Evolutionary conservation across 2,329 filamentous ascomycete genomes (phyloP).

Genomic region (Cadophora malorum): DNA sequence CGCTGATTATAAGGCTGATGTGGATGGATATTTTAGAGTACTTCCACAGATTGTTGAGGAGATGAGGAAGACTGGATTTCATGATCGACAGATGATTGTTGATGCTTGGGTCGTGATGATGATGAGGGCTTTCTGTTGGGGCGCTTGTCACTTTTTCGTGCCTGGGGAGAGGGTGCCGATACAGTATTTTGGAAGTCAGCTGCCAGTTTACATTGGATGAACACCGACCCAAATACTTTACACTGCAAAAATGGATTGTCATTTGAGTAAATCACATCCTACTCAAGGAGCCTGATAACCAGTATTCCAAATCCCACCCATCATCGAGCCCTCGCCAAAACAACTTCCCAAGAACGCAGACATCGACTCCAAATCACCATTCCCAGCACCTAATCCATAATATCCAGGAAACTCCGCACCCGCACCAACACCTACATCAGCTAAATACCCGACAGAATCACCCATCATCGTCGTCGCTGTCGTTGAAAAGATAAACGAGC

Average conservation of each 20-base stretch:
- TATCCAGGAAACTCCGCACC: background rate
- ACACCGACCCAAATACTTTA: background rate
- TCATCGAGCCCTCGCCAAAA: conserved; percentile 16
- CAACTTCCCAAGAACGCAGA: conserved; percentile 27
- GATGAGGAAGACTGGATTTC: conserved; percentile 27
- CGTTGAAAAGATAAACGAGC: conserved; percentile 26
- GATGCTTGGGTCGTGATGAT: conserved; percentile 38
- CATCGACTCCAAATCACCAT: conserved; percentile 21
- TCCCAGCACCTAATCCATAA: background rate
- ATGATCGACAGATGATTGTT: conserved; percentile 30
- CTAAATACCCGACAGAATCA: background rate
- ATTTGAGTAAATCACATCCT: no score
- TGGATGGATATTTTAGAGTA: conserved; percentile 31
- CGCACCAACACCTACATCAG: background rate
- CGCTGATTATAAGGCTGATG: conserved; percentile 30
- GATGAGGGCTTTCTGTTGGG: conserved; percentile 37
- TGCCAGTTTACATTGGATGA: conserved; percentile 37
- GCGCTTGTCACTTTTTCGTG: conserved; percentile 37
- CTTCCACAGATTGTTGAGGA: conserved; percentile 31
- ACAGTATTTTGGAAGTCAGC: conserved; percentile 35
- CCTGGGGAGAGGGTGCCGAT: conserved; percentile 33
- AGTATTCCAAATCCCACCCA: conserved; percentile 28
- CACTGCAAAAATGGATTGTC: no score
- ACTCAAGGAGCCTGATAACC: conserved; percentile 9
- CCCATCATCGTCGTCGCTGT: background rate